phyloP scores from a whole-genome alignment of 179 eudicot species.

The Actinidia arguta region DNA sequence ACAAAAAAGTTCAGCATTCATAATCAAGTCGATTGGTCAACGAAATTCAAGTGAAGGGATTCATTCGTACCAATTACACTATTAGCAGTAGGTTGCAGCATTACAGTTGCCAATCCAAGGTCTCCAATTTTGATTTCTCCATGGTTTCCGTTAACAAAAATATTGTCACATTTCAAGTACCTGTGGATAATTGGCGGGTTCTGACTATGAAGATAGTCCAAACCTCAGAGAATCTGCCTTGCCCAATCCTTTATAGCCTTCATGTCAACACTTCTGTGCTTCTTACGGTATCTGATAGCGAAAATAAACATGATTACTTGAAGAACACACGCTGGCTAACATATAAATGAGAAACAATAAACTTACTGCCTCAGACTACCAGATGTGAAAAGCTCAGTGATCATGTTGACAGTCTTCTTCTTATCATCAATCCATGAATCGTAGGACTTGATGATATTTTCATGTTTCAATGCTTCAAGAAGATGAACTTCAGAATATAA shows the following conservation, averaged over 20 bases:
- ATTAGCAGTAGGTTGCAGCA: constrained; percentile 74
- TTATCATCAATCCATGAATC: constrained; percentile 89
- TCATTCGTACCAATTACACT: constrained; percentile 75
- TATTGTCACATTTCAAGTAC: constrained; percentile 91
- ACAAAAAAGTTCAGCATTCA: constrained; percentile 7
- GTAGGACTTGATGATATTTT: constrained; percentile 67
- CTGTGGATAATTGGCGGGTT: constrained; percentile 81
- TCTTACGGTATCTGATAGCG: constrained; percentile 63
- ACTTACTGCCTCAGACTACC: constrained; percentile 86
- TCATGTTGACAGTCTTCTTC: constrained; percentile 85
- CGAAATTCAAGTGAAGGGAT: neutral
- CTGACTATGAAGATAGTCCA: constrained; percentile 80
- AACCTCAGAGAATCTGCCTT: constrained; percentile 80
- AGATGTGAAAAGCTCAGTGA: constrained; percentile 87
- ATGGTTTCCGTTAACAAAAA: constrained; percentile 81
- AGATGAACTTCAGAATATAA: constrained; percentile 74
- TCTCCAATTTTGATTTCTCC: constrained; percentile 95
- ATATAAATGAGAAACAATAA: neutral
- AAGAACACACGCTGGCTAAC: neutral
- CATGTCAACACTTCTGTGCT: constrained; percentile 80
- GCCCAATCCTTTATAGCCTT: constrained; percentile 95
- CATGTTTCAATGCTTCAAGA: constrained; percentile 71
- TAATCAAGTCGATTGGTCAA: neutral
- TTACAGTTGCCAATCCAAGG: constrained; percentile 83
- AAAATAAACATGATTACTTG: constrained; percentile 23